These are phyloP conservation scores for Mucor circinelloides DNA, from an alignment of 371 early-diverging fungal species.

Conservation along the genomic window DNA sequence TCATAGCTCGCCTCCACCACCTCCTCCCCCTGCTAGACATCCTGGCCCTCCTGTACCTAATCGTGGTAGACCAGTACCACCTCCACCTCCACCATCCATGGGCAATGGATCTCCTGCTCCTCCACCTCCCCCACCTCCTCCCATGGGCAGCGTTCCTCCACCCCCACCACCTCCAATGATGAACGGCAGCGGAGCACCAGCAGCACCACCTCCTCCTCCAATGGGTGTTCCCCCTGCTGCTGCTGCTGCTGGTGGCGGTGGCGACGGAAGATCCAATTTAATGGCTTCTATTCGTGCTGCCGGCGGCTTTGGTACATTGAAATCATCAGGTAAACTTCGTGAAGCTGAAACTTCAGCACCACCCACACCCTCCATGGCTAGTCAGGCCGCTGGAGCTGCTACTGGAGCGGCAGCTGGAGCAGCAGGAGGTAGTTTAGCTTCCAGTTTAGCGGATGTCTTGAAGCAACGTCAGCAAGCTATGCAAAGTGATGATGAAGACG, in stretches of 20 bases:
- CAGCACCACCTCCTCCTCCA: slow-evolving; percentile 5
- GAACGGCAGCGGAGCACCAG: not conserved
- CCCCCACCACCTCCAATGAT: slow-evolving; percentile 21
- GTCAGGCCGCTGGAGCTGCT: slow-evolving; percentile 3
- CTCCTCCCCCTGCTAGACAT: slow-evolving; percentile 16
- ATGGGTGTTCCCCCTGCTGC: slow-evolving; percentile 17
- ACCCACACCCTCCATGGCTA: not conserved
- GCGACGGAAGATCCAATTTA: slow-evolving; percentile 26
- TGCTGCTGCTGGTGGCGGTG: not conserved
- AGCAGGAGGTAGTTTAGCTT: slow-evolving; percentile 32
- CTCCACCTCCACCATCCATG: slow-evolving; percentile 8
- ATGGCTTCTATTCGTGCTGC: slow-evolving; percentile 51
- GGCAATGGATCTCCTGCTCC: slow-evolving; percentile 23
- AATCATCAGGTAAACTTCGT: slow-evolving; percentile 28
- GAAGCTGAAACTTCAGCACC: slow-evolving; percentile 5
- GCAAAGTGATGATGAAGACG: slow-evolving; percentile 50
- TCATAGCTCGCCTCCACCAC: slow-evolving; percentile 10
- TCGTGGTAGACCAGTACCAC: slow-evolving; percentile 8
- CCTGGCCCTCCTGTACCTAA: not conserved
- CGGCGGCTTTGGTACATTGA: slow-evolving; percentile 46
- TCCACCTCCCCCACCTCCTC: slow-evolving; percentile 19
- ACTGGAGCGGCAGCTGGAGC: slow-evolving; percentile 26
- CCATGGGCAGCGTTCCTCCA: slow-evolving; percentile 17
- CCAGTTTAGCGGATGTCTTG: slow-evolving; percentile 45
- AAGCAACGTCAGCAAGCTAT: slow-evolving; percentile 47